phyloP scores from a whole-genome alignment of 2,329 filamentous ascomycete species.

The Magnaporthales sp. region DNA sequence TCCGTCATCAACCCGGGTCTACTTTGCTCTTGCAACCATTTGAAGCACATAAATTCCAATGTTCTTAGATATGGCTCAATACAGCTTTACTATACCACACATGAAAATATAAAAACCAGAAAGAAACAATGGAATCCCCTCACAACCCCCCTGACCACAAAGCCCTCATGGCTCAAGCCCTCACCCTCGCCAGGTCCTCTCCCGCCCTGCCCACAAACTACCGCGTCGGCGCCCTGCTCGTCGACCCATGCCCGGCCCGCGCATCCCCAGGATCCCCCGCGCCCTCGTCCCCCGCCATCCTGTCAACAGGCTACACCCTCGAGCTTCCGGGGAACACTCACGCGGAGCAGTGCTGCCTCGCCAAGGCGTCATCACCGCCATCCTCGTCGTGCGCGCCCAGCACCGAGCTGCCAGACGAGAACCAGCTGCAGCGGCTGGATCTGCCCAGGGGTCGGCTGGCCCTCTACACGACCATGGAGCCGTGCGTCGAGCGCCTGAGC shows the following conservation, averaged over 20 bases:
- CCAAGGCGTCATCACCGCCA: conserved; percentile 55
- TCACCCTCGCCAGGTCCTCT: conserved; percentile 68
- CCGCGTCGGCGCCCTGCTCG: conserved; percentile 84
- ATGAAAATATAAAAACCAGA: not conserved
- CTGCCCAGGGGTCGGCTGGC: conserved; percentile 33
- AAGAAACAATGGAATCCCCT: conserved; percentile 6
- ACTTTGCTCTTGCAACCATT: not conserved
- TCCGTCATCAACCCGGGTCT: not conserved
- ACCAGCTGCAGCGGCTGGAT: not conserved
- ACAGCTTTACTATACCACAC: not conserved
- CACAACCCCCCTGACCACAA: conserved; percentile 32
- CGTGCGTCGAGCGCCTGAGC: conserved; percentile 65
- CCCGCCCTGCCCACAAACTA: conserved; percentile 87
- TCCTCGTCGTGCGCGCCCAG: conserved; percentile 14
- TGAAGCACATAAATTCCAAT: not conserved
- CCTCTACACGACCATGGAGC: conserved; percentile 91
- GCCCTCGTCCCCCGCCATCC: conserved; percentile 43
- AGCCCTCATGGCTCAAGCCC: conserved; percentile 57
- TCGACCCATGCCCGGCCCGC: conserved; percentile 30
- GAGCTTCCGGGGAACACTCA: conserved; percentile 91
- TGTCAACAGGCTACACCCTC: conserved; percentile 82
- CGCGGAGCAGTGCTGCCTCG: conserved; percentile 85
- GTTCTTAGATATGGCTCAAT: too few species aligned
- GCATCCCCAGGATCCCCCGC: not conserved
- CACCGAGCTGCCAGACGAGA: conserved; percentile 18